These are phyloP conservation scores for Neofusicoccum kwambonambiense DNA, from an alignment of 2,329 filamentous ascomycete species.

Conservation along the genomic window DNA sequence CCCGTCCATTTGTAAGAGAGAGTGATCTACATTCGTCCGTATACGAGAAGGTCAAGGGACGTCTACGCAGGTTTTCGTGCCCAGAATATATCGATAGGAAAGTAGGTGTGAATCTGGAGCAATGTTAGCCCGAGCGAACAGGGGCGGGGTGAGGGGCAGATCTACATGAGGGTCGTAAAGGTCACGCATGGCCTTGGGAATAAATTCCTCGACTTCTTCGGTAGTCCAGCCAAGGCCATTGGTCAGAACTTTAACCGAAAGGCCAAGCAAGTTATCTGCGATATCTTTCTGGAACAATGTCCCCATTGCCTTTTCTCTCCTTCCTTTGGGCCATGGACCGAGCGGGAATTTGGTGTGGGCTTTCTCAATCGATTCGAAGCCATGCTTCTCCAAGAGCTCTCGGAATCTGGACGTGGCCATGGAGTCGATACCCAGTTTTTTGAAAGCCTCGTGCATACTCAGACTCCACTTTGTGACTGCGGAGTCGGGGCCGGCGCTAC, in stretches of 20 bases:
- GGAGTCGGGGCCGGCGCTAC: conserved; percentile 22
- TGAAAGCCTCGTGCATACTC: conserved; percentile 36
- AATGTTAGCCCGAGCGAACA: not conserved
- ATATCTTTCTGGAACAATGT: conserved; percentile 34
- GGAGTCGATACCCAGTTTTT: conserved; percentile 41
- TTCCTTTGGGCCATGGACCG: conserved; percentile 48
- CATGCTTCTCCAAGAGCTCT: conserved; percentile 40
- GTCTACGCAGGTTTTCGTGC: not conserved
- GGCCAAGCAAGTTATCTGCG: conserved; percentile 25
- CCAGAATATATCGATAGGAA: conserved; percentile 15
- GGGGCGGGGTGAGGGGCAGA: not conserved
- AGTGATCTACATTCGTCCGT: not conserved
- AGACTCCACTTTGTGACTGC: conserved; percentile 23
- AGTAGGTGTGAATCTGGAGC: conserved; percentile 9
- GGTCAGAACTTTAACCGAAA: conserved; percentile 23
- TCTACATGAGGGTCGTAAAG: conserved; percentile 21
- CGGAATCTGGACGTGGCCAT: conserved; percentile 40
- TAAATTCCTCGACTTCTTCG: conserved; percentile 21
- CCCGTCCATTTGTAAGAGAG: not conserved
- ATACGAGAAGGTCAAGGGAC: no score
- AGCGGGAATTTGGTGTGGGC: conserved; percentile 36
- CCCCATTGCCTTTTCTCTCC: conserved; percentile 51
- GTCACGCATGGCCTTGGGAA: conserved; percentile 19
- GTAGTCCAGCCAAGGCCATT: conserved; percentile 25
- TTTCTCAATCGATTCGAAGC: conserved; percentile 47